These are phyloP conservation scores for Atalantia buxifolia DNA, from an alignment of 345 rosid genomes.

Conservation along the genomic window DNA sequence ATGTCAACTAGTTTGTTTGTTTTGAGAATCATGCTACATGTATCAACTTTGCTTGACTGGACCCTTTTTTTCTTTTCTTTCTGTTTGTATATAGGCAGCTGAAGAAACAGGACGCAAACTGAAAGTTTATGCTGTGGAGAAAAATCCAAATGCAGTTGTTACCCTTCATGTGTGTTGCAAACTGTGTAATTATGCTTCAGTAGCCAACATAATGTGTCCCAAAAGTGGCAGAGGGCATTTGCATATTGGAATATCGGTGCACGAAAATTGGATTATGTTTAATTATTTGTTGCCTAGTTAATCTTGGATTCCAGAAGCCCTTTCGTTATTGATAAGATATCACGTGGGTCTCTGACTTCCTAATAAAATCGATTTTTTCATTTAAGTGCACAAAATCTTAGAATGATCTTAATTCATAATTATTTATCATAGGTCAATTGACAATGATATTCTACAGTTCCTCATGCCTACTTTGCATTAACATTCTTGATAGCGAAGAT, in stretches of 20 bases:
- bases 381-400: not conserved
- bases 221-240: not conserved
- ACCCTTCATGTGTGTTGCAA: constrained; percentile 82
- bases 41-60: constrained; percentile 12
- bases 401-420: not conserved
- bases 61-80: constrained; percentile 14
- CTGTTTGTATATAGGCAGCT: constrained; percentile 64
- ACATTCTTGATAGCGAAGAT: not conserved
- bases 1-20: constrained; percentile 11
- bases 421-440: not conserved
- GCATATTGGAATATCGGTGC: not conserved
- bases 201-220: not conserved
- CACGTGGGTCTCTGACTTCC: not conserved
- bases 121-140: constrained; percentile 92
- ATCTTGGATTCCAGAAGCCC: not conserved
- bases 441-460: not conserved
- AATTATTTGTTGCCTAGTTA: not conserved
- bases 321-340: not conserved
- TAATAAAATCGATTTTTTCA: not conserved
- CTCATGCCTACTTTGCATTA: not conserved
- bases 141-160: constrained; percentile 98
- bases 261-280: not conserved
- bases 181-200: not conserved
- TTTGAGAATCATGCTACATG: not conserved
- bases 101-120: constrained; percentile 87